Conservation (phyloP, 805 yeast genomes). For the Starmerella gropengiesseri region DNA sequence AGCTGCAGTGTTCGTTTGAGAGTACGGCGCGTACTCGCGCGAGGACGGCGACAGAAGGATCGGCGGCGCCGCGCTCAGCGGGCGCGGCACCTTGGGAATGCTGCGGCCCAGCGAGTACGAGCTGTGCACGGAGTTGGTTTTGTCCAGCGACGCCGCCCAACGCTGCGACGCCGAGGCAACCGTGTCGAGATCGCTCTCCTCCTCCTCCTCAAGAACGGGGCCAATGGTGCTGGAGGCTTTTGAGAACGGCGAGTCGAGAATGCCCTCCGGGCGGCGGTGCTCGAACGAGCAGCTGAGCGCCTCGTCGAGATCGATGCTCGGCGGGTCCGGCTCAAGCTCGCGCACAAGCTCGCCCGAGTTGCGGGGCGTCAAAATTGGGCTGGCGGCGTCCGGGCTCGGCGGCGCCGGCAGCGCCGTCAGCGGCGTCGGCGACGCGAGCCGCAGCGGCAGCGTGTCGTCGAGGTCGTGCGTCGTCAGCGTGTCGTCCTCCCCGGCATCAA, state of each 20-base stretch:
- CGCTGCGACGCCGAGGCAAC: constrained; percentile 8
- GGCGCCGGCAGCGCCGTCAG: constrained; percentile 5
- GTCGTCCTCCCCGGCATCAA: constrained; percentile 3
- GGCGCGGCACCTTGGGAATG: not conserved
- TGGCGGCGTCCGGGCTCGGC: constrained; percentile 6
- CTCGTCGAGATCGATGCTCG: constrained; percentile 24
- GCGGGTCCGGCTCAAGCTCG: constrained; percentile 6
- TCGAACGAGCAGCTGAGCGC: constrained; percentile 22
- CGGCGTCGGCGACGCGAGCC: constrained; percentile 5
- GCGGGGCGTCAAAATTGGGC: constrained; percentile 11
- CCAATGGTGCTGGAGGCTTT: constrained; percentile 19
- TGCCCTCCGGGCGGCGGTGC: constrained; percentile 17
- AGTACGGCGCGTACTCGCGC: no score
- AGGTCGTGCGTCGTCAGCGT: constrained; percentile 1
- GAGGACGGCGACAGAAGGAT: not conserved
- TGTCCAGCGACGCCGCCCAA: constrained; percentile 4
- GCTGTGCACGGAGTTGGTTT: constrained; percentile 11
- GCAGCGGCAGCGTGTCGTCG: not conserved
- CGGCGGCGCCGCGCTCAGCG: constrained; percentile 4
- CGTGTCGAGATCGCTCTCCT: constrained; percentile 13
- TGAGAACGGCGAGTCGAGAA: constrained; percentile 23
- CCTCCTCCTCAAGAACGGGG: constrained; percentile 25
- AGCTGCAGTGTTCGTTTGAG: no score
- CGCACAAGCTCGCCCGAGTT: constrained; percentile 10
- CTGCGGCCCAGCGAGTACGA: constrained; percentile 1